Evolutionary conservation across 139 green algal species (phyloP), one percentile per base, ranked within the genome.

Genomic region (Auxenochlorella protothecoides): DNA sequence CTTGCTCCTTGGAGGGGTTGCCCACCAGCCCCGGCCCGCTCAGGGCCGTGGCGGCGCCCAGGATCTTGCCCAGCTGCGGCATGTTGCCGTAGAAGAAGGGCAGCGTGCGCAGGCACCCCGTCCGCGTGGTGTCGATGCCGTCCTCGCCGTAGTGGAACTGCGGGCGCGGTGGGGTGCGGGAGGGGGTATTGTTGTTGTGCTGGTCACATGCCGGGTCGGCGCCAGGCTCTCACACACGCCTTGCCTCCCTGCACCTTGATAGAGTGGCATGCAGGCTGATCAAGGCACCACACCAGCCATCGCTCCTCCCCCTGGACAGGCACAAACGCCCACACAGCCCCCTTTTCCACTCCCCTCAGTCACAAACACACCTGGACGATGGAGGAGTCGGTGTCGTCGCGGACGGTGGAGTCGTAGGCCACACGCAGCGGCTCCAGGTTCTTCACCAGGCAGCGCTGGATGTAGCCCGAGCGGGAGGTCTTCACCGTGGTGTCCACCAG

Each of bases 401-500:
- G 82, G 63, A 98, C 94, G 7, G 86, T 97, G 74, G 77, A 70
- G 76, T 97, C 92, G 76, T 96, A 97, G 61, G 85, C 78, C 64
- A 98, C 86, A 0, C 81, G 77, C 63, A 99, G 83, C 8, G 84
- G 70, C 84, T 99, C 95, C 44, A 99, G 80, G 82, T 96, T 97
- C 81, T 99, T 98, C 7, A 98, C 83, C 68, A 95, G 72, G 80
- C 89, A 95, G 27, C 89, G 82, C 81, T 95, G 89, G 72, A 95
- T 78, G 73, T 94, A 94, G 59, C 78, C 94, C 2, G 85, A 94
- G 67, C 93, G 89, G 3, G 85, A 89, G 4, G 95, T 99, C 84
- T 99, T 98, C 61, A 98, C 93, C 5, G 93, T 93, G 3, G 93
- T 97, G 79, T 98, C 93, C 9, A 98, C 92, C 14, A 98, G 86